phyloP scores from a whole-genome alignment of 306 rosid species.

The Gynostemma pentaphyllum region DNA sequence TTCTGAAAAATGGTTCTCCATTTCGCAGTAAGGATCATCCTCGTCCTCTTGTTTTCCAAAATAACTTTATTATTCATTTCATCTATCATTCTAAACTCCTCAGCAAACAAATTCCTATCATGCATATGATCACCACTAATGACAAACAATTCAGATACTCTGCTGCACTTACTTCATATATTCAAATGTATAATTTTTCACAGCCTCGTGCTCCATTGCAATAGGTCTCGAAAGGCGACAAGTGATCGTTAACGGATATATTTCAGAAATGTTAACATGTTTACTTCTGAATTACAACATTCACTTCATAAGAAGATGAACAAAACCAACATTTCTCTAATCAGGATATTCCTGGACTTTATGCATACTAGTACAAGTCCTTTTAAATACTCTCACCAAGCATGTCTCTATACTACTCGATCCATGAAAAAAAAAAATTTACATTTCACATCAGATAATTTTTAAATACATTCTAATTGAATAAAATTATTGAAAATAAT shows the following conservation, averaged over 20 bases:
- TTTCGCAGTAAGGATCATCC: background rate
- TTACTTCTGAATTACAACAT: too few species aligned
- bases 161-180: background rate
- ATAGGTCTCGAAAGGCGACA: background rate
- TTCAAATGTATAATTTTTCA: background rate
- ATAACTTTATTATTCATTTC: background rate
- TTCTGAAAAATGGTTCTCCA: background rate
- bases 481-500: too few species aligned
- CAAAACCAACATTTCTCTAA: background rate
- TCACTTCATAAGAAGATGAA: background rate
- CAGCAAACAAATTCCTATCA: background rate
- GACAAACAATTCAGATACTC: background rate
- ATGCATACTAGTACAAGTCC: background rate
- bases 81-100: background rate
- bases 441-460: too few species aligned
- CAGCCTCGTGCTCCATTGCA: background rate
- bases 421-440: too few species aligned
- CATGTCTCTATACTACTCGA: background rate
- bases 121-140: background rate
- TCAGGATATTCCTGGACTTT: background rate
- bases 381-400: background rate
- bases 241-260: background rate
- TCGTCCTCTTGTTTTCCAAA: background rate
- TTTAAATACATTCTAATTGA: too few species aligned
- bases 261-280: background rate